Percentiles rank a stretch among this genome's conserved stretches.
Evolutionary conservation across 1,284 basidiomycete genomes (phyloP).

Genomic region (Ustilago loliicola): DNA sequence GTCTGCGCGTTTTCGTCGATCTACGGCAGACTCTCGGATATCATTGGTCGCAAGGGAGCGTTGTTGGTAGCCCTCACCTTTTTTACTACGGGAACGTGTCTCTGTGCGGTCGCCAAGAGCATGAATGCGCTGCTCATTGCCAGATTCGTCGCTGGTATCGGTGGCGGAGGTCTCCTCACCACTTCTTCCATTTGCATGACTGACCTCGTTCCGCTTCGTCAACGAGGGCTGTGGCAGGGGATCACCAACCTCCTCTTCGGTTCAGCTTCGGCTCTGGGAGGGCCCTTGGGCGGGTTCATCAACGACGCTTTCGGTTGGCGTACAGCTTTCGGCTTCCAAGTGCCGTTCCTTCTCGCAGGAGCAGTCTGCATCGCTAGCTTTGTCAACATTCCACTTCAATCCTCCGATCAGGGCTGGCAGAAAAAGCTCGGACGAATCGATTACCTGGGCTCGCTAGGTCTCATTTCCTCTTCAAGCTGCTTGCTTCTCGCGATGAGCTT

Average conservation of each 20-base stretch:
- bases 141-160: slow-evolving; percentile 72
- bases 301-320: slow-evolving; percentile 63
- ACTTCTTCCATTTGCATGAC: slow-evolving; percentile 72
- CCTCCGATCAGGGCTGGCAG: slow-evolving; percentile 68
- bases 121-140: slow-evolving; percentile 64
- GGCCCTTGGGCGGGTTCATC: slow-evolving; percentile 59
- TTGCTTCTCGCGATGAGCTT: slow-evolving; percentile 69
- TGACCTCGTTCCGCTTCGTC: slow-evolving; percentile 71
- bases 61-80: slow-evolving; percentile 64
- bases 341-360: slow-evolving; percentile 69
- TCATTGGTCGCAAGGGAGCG: slow-evolving; percentile 67
- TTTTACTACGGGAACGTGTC: slow-evolving; percentile 61
- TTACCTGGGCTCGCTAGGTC: slow-evolving; percentile 68
- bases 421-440: slow-evolving; percentile 70
- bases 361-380: slow-evolving; percentile 69
- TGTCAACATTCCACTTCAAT: slow-evolving; percentile 70
- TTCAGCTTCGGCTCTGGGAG: slow-evolving; percentile 68
- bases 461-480: slow-evolving; percentile 67
- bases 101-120: slow-evolving; percentile 62
- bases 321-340: slow-evolving; percentile 67
- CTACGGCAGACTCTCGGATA: slow-evolving; percentile 66
- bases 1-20: slow-evolving; percentile 68
- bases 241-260: slow-evolving; percentile 68
- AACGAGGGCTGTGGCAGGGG: slow-evolving; percentile 72
- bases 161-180: slow-evolving; percentile 72